phyloP scores from a whole-genome alignment of 2,329 filamentous ascomycete genomes.

The Stachybotrys chartarum region DNA sequence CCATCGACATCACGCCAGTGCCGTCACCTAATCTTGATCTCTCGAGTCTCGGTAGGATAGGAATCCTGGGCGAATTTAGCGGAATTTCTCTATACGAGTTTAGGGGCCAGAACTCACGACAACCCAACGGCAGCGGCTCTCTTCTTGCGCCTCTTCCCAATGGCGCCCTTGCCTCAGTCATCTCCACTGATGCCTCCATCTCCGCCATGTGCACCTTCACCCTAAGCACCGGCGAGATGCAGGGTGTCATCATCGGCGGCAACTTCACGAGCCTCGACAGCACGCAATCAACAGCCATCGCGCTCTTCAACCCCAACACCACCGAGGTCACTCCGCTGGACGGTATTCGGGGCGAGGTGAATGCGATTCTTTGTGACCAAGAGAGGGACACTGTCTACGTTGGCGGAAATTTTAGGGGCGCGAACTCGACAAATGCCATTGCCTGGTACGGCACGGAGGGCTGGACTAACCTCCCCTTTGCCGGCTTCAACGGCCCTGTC shows the following conservation, averaged over 20 bases:
- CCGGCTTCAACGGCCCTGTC: slow-evolving; percentile 90
- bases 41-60: slow-evolving; percentile 70
- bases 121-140: slow-evolving; percentile 65
- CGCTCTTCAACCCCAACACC: slow-evolving; percentile 70
- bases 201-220: slow-evolving; percentile 80
- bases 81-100: slow-evolving; percentile 88
- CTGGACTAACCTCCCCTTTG: slow-evolving; percentile 80
- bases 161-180: slow-evolving; percentile 69
- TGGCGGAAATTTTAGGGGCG: slow-evolving; percentile 75
- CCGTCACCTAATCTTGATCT: slow-evolving; percentile 72
- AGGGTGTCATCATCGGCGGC: slow-evolving; percentile 79
- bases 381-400: slow-evolving; percentile 77
- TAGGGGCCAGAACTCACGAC: slow-evolving; percentile 66
- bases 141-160: slow-evolving; percentile 79
- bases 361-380: slow-evolving; percentile 74
- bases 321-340: slow-evolving; percentile 63
- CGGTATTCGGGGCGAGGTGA: slow-evolving; percentile 79
- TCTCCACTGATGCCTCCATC: slow-evolving; percentile 76
- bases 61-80: slow-evolving; percentile 81
- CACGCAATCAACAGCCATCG: slow-evolving; percentile 69
- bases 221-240: slow-evolving; percentile 55
- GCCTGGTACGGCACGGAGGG: slow-evolving; percentile 63
- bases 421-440: slow-evolving; percentile 83
- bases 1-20: slow-evolving; percentile 52
- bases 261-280: slow-evolving; percentile 91